These are phyloP conservation scores for Ogataea thermomethanolica DNA, from an alignment of 805 yeast species.

Conservation along the genomic window DNA sequence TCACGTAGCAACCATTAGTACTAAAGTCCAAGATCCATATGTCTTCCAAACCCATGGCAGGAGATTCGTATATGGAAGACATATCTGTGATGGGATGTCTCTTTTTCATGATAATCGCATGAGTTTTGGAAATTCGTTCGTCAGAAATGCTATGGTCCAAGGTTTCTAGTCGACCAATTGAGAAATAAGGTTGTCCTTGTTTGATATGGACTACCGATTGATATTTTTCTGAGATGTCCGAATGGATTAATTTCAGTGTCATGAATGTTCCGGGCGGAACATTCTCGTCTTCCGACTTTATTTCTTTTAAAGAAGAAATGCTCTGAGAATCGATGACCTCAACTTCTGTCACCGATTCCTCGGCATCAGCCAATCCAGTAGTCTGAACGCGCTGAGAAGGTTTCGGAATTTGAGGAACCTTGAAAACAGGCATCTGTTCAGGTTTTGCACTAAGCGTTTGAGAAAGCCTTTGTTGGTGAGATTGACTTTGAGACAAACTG, in stretches of 20 bases:
- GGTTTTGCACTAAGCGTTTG: conserved; percentile 12
- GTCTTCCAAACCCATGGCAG: conserved; percentile 68
- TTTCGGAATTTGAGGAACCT: conserved; percentile 24
- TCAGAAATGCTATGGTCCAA: conserved; percentile 65
- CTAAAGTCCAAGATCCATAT: conserved; percentile 79
- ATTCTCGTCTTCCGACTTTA: conserved; percentile 3
- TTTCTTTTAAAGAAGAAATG: background rate
- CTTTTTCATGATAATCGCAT: conserved; percentile 64
- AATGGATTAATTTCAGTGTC: conserved; percentile 49
- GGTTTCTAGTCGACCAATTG: conserved; percentile 68
- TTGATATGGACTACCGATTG: conserved; percentile 46
- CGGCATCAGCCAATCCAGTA: conserved; percentile 10
- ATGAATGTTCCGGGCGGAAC: conserved; percentile 61
- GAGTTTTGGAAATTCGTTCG: conserved; percentile 77
- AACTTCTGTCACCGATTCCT: conserved; percentile 1
- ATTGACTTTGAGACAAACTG: conserved; percentile 67
- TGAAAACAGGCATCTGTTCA: conserved; percentile 15
- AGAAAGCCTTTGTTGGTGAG: conserved; percentile 53
- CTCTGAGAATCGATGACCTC: conserved; percentile 2
- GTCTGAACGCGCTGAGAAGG: conserved; percentile 21
- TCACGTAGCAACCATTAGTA: conserved; percentile 75
- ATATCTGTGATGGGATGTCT: conserved; percentile 55
- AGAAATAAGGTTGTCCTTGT: conserved; percentile 63
- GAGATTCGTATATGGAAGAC: conserved; percentile 55
- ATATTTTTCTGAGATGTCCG: conserved; percentile 4